These are phyloP conservation scores for Ramularia endophylla DNA, from an alignment of 2,329 filamentous ascomycete species.

Conservation along the genomic window DNA sequence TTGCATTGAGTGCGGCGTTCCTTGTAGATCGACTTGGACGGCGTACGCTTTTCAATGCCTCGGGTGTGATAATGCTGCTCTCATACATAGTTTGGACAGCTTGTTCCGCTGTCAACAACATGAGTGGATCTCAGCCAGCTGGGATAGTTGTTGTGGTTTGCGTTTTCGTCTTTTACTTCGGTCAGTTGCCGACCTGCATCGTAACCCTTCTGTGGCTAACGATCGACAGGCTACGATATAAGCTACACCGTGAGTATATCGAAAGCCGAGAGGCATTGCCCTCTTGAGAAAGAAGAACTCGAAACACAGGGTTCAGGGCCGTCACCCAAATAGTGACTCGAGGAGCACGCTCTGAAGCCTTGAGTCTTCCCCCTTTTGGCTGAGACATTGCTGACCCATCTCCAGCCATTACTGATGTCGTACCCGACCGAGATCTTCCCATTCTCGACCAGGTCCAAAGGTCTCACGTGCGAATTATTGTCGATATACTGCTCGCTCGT, in stretches of 20 bases:
- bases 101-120: slow-evolving; percentile 14
- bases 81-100: slow-evolving; percentile 16
- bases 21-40: slow-evolving; percentile 13
- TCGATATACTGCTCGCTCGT: slow-evolving; percentile 24
- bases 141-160: slow-evolving; percentile 21
- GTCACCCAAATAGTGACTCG: too few species aligned
- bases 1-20: slow-evolving; percentile 13
- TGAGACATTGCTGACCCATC: too few species aligned
- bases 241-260: too few species aligned
- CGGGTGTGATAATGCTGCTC: slow-evolving; percentile 12
- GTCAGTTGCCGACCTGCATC: too few species aligned
- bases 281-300: too few species aligned
- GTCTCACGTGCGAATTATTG: slow-evolving; percentile 21
- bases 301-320: too few species aligned
- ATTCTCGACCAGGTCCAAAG: slow-evolving; percentile 21
- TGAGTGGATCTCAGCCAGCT: slow-evolving; percentile 16
- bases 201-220: too few species aligned
- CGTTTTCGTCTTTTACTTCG: slow-evolving; percentile 19
- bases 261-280: too few species aligned
- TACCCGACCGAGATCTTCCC: slow-evolving; percentile 23
- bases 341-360: too few species aligned
- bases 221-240: slow-evolving; percentile 20
- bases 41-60: slow-evolving; percentile 13
- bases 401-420: slow-evolving; percentile 18
- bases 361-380: too few species aligned